Evolutionary conservation across 2,329 filamentous ascomycete species (phyloP), one percentile per base, ranked within the genome.

Genomic region (Aphanoascus verrucosus): DNA sequence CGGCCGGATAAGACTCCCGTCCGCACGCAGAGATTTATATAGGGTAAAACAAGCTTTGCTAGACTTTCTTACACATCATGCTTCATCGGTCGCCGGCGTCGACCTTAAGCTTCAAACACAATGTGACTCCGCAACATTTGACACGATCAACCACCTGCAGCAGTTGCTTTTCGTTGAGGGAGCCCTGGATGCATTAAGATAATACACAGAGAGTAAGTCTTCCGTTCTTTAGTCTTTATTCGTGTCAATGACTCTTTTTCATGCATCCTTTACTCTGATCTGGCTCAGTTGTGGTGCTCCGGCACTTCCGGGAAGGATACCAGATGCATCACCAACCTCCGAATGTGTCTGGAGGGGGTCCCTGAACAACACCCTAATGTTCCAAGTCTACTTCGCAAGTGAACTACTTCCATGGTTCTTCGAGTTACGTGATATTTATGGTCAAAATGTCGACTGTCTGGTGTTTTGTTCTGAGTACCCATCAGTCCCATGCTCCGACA

Each of bases 11-110:
- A 40, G 17, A 40, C 15, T 48, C n/a, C n/a, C n/a, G n/a, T n/a
- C 45, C 32, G 34, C 34, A 23, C 34, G 14, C 28, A 14, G 1
- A 3, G 6, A 38, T 12, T 35, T 6, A n/a, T n/a, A n/a, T n/a
- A 28, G 41, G 32, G 19, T 52, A 52, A 46, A 52, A 45, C 41
- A 45, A 46, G 42, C 50, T 52, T 52, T 52, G 7, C 6, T 32
- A 46, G 15, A 31, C 38, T 19, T n/a, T 43, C 28, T 52, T 31
- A 40, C 50, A 46, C 32, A 38, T 40, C 32, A 52, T 32, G 41
- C 50, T 17, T 52, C 42, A 38, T 15, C 20, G 14, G n/a, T 15
- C 43, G 23, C 12, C 6, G 28, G 49, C n/a, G 9, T 35, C 38
- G 15, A 20, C 28, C 5, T 11, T n/a, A 19, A 44, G 19, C 38